Base-by-base conservation (phyloP, 768 basidiomycete genomes). In the Mycena capillaripes region DNA sequence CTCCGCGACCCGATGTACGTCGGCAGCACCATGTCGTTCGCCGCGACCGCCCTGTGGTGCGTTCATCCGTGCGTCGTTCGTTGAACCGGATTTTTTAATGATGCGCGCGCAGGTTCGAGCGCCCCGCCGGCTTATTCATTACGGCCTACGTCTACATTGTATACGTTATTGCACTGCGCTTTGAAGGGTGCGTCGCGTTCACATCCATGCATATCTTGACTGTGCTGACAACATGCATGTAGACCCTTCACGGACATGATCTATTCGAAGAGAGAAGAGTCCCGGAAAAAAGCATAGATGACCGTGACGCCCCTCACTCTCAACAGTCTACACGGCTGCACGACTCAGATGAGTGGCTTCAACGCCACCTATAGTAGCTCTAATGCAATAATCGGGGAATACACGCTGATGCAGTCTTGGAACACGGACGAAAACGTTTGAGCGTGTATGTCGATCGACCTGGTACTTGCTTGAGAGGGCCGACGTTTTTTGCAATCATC, bases 1-100 rank as follows among this genome's bases (percentile, higher is more conserved):
- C 86, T 97, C 48, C 87, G 90, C 23, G 93, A 98, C 81, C 97
- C 97, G 0, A 99, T 99, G 97, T 99, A 99, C 79, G 94, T 96
- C 55, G 97, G 97, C 10, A 96, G 93, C 78, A 97, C 96, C 7
- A 84, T 99, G 85, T 95, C 92, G 80, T 98, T 98, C 83, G 83
- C 90, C 42, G 97, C 92, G 25, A 91, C 90, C 1, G 93, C 97
- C 0, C 86, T 99, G 38, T 97, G 96, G 96, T 96, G 70, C 77
- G 92, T 80, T 8, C n/a, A n/a, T n/a, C 14, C 17, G 16, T 14
- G 11, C 27, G 27, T 62, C 60, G 44, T 70, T 53, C 61, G 44
- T 30, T 67, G 1, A n/a, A 9, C 32, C 8, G 21, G 40, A 40
- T 56, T 69, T 19, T n/a, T 9, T 52, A 25, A 56, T 58, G 38